Percentiles rank a stretch among this genome's conserved stretches.
Evolutionary conservation across 345 rosid genomes (phyloP).

Genomic region (Clausena lansium): DNA sequence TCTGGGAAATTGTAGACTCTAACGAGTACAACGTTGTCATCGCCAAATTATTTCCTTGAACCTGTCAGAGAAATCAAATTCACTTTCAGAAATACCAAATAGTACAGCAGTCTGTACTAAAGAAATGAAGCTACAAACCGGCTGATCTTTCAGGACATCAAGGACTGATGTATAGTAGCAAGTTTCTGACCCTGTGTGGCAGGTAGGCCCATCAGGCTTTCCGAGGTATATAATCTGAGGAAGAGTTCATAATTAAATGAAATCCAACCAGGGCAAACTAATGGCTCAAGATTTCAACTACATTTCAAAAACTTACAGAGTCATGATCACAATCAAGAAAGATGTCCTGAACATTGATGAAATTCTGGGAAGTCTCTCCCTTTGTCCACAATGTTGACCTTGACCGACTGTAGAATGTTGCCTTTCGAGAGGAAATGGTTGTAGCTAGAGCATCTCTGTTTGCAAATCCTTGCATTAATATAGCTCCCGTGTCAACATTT

Average conservation of each 20-base stretch:
- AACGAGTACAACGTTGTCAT: constrained; percentile 65
- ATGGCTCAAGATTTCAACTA: not conserved
- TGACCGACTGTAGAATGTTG: constrained; percentile 90
- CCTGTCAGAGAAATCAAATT: constrained; percentile 35
- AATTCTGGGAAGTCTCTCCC: constrained; percentile 89
- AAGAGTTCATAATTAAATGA: constrained; percentile 7
- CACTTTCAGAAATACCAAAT: not conserved
- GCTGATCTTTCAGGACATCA: constrained; percentile 28
- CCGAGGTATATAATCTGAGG: constrained; percentile 87
- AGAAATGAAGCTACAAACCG: constrained; percentile 35
- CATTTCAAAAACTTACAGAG: constrained; percentile 52
- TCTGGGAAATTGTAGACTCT: constrained; percentile 70
- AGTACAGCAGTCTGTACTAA: not conserved
- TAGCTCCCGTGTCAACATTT: constrained; percentile 82
- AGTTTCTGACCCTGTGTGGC: constrained; percentile 92
- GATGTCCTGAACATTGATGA: constrained; percentile 69
- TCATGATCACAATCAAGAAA: constrained; percentile 82
- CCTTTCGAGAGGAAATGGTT: constrained; percentile 70
- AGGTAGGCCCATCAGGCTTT: constrained; percentile 88
- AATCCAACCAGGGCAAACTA: not conserved
- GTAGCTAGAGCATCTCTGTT: constrained; percentile 74
- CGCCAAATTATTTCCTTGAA: constrained; percentile 51
- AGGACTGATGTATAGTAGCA: constrained; percentile 58
- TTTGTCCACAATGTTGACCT: constrained; percentile 87
- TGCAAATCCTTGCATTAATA: constrained; percentile 94